These are phyloP conservation scores for Neurospora pannonica DNA, from an alignment of 495 filamentous ascomycete species.

Conservation along the genomic window DNA sequence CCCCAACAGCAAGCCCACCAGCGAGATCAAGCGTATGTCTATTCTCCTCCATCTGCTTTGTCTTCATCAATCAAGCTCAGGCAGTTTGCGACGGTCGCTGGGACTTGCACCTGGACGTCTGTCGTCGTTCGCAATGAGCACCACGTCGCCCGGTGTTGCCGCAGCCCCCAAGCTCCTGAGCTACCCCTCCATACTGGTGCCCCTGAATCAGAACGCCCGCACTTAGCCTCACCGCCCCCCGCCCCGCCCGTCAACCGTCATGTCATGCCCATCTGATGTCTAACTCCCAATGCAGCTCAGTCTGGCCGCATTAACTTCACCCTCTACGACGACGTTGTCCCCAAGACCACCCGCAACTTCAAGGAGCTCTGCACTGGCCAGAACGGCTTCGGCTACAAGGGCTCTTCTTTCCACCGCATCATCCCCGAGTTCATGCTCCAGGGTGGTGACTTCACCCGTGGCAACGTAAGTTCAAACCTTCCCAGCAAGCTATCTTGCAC, in stretches of 20 bases:
- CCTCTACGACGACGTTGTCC: constrained; percentile 79
- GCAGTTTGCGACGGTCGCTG: not conserved
- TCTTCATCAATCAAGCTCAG: constrained; percentile 3
- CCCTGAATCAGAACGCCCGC: not conserved
- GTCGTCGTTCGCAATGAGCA: not conserved
- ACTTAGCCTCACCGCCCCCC: not conserved
- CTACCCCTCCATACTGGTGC: not conserved
- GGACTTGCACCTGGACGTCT: not conserved
- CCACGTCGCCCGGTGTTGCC: not conserved
- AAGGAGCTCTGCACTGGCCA: constrained; percentile 84
- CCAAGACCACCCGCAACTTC: constrained; percentile 93
- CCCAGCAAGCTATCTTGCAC: not conserved
- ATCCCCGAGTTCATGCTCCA: constrained; percentile 98
- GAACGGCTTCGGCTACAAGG: constrained; percentile 78
- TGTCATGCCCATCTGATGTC: constrained; percentile 1
- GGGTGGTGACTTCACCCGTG: constrained; percentile 97
- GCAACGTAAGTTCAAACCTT: constrained; percentile 55
- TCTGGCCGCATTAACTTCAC: constrained; percentile 77
- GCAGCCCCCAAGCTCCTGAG: not conserved
- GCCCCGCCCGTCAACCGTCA: not conserved
- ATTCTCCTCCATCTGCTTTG: constrained; percentile 5
- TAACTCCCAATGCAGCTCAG: constrained; percentile 46
- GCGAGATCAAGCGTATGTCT: constrained; percentile 51
- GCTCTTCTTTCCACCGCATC: constrained; percentile 87
- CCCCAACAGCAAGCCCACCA: constrained; percentile 43